These are phyloP conservation scores for Tolypocladium paradoxum DNA, from an alignment of 2,329 filamentous ascomycete species.

Conservation along the genomic window DNA sequence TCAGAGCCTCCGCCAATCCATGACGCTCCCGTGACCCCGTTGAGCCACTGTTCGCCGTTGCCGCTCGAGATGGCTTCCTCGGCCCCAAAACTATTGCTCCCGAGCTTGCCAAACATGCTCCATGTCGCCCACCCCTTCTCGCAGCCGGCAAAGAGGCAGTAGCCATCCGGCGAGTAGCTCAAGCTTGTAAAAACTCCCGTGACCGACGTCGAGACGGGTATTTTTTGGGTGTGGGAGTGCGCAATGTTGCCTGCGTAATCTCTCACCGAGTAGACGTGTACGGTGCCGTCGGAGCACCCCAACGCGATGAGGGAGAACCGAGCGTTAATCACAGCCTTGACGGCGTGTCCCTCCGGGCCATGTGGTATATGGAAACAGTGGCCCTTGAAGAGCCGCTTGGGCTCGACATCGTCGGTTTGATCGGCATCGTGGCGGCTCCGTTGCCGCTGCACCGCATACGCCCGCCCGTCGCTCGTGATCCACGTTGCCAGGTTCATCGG, in stretches of 20 bases:
- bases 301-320: constrained; percentile 89
- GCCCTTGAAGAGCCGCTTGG: constrained; percentile 69
- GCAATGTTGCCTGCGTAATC: constrained; percentile 93
- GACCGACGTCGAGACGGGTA: constrained; percentile 55
- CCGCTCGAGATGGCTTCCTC: constrained; percentile 51
- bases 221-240: constrained; percentile 64
- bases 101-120: constrained; percentile 92
- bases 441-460: constrained; percentile 79
- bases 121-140: constrained; percentile 89
- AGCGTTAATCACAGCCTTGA: constrained; percentile 78
- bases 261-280: constrained; percentile 83
- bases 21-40: constrained; percentile 62
- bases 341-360: constrained; percentile 47
- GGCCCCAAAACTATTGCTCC: constrained; percentile 70
- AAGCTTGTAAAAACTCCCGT: constrained; percentile 66
- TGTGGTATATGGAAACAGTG: constrained; percentile 79
- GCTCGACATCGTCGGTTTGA: constrained; percentile 33
- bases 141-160: constrained; percentile 90
- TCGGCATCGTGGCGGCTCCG: constrained; percentile 25
- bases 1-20: constrained; percentile 88
- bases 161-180: constrained; percentile 87
- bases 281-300: constrained; percentile 66
- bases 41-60: constrained; percentile 78
- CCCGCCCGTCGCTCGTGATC: constrained; percentile 79
- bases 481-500: constrained; percentile 95